A percentile compares a stretch with the other conserved stretches of the same genome.
These are phyloP conservation scores for Pythium phragmitis DNA, from an alignment of 352 stramenopile species.

Conservation along the genomic window DNA sequence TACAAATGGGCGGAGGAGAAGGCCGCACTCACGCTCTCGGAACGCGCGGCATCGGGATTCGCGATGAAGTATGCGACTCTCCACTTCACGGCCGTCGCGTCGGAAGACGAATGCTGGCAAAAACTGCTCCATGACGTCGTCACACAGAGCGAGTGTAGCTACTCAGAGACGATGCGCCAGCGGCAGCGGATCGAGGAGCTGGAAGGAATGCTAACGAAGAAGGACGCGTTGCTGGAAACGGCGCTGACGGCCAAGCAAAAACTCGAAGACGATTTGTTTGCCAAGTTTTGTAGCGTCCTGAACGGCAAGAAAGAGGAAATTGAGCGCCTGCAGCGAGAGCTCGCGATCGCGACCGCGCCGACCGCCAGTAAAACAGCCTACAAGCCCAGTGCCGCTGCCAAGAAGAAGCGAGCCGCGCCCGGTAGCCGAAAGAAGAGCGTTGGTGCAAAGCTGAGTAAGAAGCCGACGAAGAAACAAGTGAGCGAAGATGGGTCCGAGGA, in stretches of 20 bases:
- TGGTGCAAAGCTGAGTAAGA: constrained; percentile 37
- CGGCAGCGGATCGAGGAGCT: constrained; percentile 29
- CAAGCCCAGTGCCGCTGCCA: background rate
- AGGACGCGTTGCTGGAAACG: constrained; percentile 45
- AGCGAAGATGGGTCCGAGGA: constrained; percentile 16
- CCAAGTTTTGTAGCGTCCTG: constrained; percentile 48
- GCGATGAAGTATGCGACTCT: constrained; percentile 58
- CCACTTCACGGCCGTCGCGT: constrained; percentile 19
- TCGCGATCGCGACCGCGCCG: constrained; percentile 22
- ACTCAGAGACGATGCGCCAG: constrained; percentile 19
- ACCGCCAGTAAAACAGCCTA: constrained; percentile 9
- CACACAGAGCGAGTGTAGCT: constrained; percentile 4
- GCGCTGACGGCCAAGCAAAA: constrained; percentile 44
- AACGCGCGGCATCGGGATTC: constrained; percentile 31
- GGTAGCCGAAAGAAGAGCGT: constrained; percentile 23
- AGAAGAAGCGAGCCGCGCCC: constrained; percentile 22
- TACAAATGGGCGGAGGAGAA: constrained; percentile 43
- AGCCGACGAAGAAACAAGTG: constrained; percentile 14
- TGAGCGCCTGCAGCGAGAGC: constrained; percentile 35
- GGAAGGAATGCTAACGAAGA: constrained; percentile 38
- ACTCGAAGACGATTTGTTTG: constrained; percentile 40
- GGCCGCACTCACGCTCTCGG: constrained; percentile 48
- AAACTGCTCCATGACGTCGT: constrained; percentile 38
- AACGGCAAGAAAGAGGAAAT: constrained; percentile 72
- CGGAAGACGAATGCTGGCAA: constrained; percentile 25